These are phyloP conservation scores for Beauveria asiatica DNA, from an alignment of 2,329 filamentous ascomycete genomes.

Conservation along the genomic window DNA sequence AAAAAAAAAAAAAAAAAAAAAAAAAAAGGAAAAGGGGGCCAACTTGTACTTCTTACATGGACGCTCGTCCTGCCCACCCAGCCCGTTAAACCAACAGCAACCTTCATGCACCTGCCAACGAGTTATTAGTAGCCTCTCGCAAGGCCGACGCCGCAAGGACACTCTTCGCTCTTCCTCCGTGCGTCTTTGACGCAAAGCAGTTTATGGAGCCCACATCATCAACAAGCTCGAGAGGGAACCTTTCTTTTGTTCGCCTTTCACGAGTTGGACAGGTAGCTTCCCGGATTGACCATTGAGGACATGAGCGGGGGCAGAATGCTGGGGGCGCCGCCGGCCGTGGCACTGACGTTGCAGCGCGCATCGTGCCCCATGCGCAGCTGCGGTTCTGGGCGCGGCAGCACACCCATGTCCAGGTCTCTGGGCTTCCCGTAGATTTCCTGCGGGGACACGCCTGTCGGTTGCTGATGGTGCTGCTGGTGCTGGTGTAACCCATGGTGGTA, in stretches of 20 bases:
- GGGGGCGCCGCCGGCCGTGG: neutral
- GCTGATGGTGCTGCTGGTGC: neutral
- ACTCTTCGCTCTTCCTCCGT: neutral
- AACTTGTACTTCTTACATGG: neutral
- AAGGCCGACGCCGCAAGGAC: neutral
- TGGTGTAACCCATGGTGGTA: neutral
- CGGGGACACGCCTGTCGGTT: neutral
- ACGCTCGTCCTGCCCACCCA: too few species aligned
- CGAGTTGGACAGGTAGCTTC: neutral
- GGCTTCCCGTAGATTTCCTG: neutral
- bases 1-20: neutral
- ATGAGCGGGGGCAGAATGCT: neutral
- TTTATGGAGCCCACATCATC: neutral
- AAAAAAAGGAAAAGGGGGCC: neutral
- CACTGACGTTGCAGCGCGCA: neutral
- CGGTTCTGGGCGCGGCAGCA: neutral
- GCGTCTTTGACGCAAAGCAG: neutral
- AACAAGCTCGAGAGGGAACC: neutral
- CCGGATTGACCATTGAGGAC: neutral
- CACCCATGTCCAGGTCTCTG: neutral
- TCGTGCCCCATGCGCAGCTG: neutral
- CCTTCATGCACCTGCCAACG: neutral
- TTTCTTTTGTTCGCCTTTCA: neutral
- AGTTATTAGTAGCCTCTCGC: neutral
- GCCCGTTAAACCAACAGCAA: neutral